Evolutionary conservation across 169 alveolate species (phyloP).

Genomic region (Plasmodium vinckei): DNA sequence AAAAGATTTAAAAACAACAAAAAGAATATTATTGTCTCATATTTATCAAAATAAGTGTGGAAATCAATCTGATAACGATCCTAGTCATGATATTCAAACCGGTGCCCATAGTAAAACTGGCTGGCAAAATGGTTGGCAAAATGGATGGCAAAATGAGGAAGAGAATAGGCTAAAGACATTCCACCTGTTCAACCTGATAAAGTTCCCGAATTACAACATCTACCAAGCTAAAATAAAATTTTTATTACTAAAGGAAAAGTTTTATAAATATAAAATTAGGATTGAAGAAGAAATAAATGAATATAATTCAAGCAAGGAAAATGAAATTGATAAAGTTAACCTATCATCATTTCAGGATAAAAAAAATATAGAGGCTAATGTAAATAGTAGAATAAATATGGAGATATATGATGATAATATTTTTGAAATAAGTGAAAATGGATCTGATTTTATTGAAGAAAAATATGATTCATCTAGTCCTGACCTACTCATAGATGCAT

Average conservation of each 20-base stretch:
- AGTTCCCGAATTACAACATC: slow-evolving; percentile 36
- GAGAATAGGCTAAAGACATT: not conserved
- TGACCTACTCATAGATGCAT: too few relatives aligned
- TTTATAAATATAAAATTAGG: slow-evolving; percentile 29
- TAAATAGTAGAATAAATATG: too few relatives aligned
- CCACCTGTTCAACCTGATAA: slow-evolving; percentile 25
- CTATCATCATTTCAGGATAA: not conserved
- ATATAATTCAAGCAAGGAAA: not conserved
- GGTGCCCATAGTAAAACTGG: too few relatives aligned
- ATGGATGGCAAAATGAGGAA: not conserved
- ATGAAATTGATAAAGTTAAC: not conserved
- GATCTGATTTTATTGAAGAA: too few relatives aligned
- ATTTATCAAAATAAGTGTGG: not conserved
- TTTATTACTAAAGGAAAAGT: slow-evolving; percentile 40
- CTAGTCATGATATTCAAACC: too few relatives aligned
- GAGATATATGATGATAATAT: too few relatives aligned
- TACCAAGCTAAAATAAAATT: slow-evolving; percentile 47
- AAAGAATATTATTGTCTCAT: slow-evolving; percentile 23
- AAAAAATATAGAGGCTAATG: too few relatives aligned
- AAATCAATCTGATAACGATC: too few relatives aligned
- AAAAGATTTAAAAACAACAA: slow-evolving; percentile 20
- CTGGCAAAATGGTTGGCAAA: too few relatives aligned
- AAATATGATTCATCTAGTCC: too few relatives aligned
- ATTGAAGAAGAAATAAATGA: slow-evolving; percentile 40
- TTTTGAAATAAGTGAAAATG: too few relatives aligned